A percentile compares a stretch with the other conserved stretches of the same genome.
Evolutionary conservation across 1,284 basidiomycete species (phyloP).

Genomic region (Xerocomus minutiporus): DNA sequence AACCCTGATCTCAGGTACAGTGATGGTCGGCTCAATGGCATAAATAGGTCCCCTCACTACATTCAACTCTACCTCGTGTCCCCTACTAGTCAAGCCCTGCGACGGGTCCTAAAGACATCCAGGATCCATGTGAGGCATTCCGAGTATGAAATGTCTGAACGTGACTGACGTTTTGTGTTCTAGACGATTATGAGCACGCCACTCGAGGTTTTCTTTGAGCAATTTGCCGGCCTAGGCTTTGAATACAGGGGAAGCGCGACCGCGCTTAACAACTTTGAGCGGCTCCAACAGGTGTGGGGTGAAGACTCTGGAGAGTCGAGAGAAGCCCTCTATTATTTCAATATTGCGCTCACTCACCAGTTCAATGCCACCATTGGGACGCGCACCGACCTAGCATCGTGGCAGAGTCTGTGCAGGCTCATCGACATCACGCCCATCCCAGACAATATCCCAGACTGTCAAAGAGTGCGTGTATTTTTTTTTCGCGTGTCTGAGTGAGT

Average conservation of each 20-base stretch:
- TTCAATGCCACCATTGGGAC: background rate
- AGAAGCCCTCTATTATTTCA: background rate
- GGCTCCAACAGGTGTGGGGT: background rate
- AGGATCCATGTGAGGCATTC: background rate
- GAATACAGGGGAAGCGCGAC: background rate
- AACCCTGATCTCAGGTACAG: background rate
- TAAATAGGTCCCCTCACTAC: background rate
- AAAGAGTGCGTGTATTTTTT: background rate
- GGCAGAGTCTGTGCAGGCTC: background rate
- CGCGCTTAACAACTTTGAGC: background rate
- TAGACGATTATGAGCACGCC: background rate
- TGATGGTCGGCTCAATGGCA: background rate
- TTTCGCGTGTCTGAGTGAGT: background rate
- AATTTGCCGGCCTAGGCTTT: background rate
- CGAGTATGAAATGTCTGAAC: background rate
- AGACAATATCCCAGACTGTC: background rate
- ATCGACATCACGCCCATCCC: constrained; percentile 2
- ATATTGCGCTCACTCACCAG: background rate
- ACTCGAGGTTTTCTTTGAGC: constrained; percentile 1
- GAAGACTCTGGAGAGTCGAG: background rate
- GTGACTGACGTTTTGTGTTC: background rate
- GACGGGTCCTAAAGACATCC: background rate
- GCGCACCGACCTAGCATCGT: background rate
- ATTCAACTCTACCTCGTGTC: background rate
- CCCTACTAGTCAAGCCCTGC: background rate